phyloP scores from a whole-genome alignment of 495 filamentous ascomycete genomes.

The Neurospora sp. region DNA sequence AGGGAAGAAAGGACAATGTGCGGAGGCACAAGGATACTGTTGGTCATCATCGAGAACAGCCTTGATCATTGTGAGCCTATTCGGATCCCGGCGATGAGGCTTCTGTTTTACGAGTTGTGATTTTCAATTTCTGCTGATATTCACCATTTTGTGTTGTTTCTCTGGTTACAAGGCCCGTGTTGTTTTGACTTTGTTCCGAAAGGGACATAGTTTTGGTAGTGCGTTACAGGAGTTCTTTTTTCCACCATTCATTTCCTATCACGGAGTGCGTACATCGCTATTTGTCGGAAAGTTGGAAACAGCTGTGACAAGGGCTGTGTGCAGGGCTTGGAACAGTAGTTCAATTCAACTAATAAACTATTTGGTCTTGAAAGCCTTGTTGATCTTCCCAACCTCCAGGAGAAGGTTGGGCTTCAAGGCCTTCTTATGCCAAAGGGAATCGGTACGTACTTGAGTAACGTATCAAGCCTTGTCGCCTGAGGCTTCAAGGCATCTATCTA shows the following conservation, averaged over 20 bases:
- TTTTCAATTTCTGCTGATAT: neutral
- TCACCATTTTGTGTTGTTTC: too few relatives aligned
- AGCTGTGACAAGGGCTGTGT: too few relatives aligned
- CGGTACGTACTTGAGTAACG: too few relatives aligned
- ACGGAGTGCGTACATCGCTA: neutral
- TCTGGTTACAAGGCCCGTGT: neutral
- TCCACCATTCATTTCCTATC: neutral
- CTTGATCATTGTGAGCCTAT: neutral
- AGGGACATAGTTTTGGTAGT: neutral
- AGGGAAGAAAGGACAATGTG: constrained; percentile 10
- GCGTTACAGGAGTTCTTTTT: neutral
- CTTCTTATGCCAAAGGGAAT: too few relatives aligned
- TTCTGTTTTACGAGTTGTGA: neutral
- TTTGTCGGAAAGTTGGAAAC: neutral
- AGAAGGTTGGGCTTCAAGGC: too few relatives aligned
- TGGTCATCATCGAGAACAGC: neutral
- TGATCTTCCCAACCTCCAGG: too few relatives aligned
- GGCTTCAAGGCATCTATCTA: too few relatives aligned
- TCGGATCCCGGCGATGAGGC: neutral
- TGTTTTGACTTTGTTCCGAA: neutral
- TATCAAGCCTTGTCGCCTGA: too few relatives aligned
- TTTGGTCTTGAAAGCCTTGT: too few relatives aligned
- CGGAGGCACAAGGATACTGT: constrained; percentile 1
- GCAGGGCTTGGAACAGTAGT: too few relatives aligned
- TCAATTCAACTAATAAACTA: too few relatives aligned